These are phyloP conservation scores for Arxiozyma telluris DNA, from an alignment of 1,139 yeast genomes.

Conservation along the genomic window DNA sequence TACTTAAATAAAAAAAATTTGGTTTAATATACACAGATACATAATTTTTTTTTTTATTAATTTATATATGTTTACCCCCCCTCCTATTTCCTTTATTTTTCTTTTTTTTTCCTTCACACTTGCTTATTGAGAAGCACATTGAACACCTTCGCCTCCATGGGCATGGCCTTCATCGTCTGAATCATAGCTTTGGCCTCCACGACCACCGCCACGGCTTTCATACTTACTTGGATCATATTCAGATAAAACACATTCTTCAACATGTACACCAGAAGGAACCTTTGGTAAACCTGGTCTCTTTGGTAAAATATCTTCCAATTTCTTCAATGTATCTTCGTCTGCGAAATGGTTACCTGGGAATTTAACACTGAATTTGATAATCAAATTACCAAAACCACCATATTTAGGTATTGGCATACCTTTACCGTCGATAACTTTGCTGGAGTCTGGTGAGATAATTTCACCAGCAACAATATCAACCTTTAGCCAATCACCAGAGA, in stretches of 20 bases:
- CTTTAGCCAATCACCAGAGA: slow-evolving; percentile 82
- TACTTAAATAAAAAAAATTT: too few species aligned
- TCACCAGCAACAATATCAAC: slow-evolving; percentile 83
- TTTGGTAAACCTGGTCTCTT: slow-evolving; percentile 42
- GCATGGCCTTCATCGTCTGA: slow-evolving; percentile 52
- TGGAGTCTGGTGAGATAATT: slow-evolving; percentile 74
- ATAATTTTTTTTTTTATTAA: too few species aligned
- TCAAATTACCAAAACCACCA: slow-evolving; percentile 68
- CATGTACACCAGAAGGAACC: slow-evolving; percentile 55
- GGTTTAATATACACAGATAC: not conserved
- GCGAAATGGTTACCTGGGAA: slow-evolving; percentile 64
- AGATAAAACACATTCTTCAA: slow-evolving; percentile 75
- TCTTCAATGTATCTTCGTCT: slow-evolving; percentile 54
- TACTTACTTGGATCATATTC: slow-evolving; percentile 58
- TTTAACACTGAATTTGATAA: slow-evolving; percentile 59
- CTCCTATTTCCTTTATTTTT: too few species aligned
- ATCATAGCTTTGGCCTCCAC: slow-evolving; percentile 40
- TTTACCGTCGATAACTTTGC: slow-evolving; percentile 79
- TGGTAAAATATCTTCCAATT: slow-evolving; percentile 59
- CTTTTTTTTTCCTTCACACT: not conserved
- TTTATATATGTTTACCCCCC: too few species aligned
- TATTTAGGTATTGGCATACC: slow-evolving; percentile 90
- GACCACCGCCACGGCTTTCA: slow-evolving; percentile 37
- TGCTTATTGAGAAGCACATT: slow-evolving; percentile 72
- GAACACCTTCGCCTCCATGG: slow-evolving; percentile 64